These are phyloP conservation scores for Oehlia diaphana DNA, from an alignment of 192 early-diverging fungal species.

Conservation along the genomic window DNA sequence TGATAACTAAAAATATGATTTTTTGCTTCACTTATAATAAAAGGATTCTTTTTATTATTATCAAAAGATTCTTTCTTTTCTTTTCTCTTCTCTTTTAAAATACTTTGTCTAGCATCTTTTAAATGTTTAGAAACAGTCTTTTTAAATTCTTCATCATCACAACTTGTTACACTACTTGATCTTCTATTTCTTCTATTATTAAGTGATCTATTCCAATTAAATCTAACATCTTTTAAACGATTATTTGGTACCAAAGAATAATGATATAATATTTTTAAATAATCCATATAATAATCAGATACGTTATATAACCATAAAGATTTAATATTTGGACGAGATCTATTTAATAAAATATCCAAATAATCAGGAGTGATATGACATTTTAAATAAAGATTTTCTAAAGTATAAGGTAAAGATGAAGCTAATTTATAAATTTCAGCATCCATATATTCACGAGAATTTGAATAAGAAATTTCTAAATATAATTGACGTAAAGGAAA, in stretches of 20 bases:
- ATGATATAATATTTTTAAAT: background rate
- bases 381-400: background rate
- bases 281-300: background rate
- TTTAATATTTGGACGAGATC: background rate
- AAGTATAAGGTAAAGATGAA: background rate
- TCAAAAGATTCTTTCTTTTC: background rate
- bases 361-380: background rate
- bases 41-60: background rate
- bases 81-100: background rate
- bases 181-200: background rate
- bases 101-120: background rate
- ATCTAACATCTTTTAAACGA: background rate
- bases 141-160: background rate
- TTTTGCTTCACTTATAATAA: background rate
- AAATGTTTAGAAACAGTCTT: background rate
- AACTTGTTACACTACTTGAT: background rate
- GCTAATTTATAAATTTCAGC: background rate
- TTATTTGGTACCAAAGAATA: background rate
- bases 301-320: background rate
- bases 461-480: background rate
- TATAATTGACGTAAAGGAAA: background rate
- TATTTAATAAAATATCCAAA: background rate
- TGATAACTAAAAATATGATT: background rate
- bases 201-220: background rate
- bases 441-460: background rate